Percentiles rank a stretch among this genome's conserved stretches.
phyloP scores from a whole-genome alignment of 495 filamentous ascomycete genomes.

The Mycothermus thermophilus region DNA sequence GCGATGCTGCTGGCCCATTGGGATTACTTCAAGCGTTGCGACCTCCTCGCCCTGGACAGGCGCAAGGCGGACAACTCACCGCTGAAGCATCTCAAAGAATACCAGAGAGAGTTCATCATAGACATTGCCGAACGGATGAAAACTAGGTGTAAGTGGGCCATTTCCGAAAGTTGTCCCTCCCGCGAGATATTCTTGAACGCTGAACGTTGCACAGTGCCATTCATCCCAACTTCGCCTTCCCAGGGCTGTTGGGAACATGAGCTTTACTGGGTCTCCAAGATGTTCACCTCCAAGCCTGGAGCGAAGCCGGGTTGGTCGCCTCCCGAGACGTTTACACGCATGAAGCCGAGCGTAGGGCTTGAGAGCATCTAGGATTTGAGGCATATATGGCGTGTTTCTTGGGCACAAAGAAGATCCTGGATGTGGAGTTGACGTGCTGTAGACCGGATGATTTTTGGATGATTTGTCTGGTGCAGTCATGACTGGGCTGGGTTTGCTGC shows the following conservation, averaged over 20 bases:
- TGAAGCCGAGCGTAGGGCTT: slow-evolving; percentile 13
- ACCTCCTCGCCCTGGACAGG: slow-evolving; percentile 14
- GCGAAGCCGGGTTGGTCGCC: slow-evolving; percentile 9
- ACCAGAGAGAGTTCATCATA: slow-evolving; percentile 10
- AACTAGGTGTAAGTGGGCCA: slow-evolving; percentile 8
- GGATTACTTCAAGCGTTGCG: slow-evolving; percentile 18
- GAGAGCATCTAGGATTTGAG: neutral
- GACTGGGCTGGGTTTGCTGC: too few relatives aligned
- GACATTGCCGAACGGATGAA: slow-evolving; percentile 6
- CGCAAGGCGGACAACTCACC: slow-evolving; percentile 1
- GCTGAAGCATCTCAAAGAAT: slow-evolving; percentile 6
- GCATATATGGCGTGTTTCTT: neutral
- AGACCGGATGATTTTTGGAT: too few relatives aligned
- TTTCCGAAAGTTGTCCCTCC: too few relatives aligned
- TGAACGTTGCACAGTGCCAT: slow-evolving; percentile 6
- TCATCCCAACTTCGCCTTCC: slow-evolving; percentile 6
- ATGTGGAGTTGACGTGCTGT: too few relatives aligned
- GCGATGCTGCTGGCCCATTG: slow-evolving; percentile 16
- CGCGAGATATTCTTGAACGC: too few relatives aligned
- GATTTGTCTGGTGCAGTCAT: too few relatives aligned
- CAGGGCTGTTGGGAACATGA: slow-evolving; percentile 18
- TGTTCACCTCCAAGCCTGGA: slow-evolving; percentile 10
- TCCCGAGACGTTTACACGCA: slow-evolving; percentile 8
- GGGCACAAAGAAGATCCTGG: too few relatives aligned
- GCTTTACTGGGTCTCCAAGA: slow-evolving; percentile 17